Evolutionary conservation across 2,329 filamentous ascomycete species (phyloP).

Genomic region (Botrytis byssoidea): DNA sequence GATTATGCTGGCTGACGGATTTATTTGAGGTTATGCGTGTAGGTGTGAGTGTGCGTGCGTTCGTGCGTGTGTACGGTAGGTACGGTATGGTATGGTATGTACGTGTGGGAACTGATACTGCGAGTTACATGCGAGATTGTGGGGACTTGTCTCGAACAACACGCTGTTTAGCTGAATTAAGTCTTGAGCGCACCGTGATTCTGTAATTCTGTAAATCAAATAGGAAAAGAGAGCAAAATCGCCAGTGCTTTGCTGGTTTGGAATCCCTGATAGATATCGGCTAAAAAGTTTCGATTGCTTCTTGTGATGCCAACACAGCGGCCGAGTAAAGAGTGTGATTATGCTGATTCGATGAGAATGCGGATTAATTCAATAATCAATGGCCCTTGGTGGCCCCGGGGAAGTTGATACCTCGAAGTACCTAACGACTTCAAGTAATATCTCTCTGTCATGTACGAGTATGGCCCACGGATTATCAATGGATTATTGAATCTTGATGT

Average conservation of each 20-base stretch:
- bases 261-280: constrained; percentile 19
- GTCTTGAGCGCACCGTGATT: background rate
- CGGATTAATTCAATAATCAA: background rate
- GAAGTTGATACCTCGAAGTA: background rate
- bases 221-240: background rate
- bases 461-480: background rate
- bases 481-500: background rate
- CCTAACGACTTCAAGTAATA: background rate
- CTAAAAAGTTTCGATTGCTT: constrained; percentile 24
- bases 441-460: background rate
- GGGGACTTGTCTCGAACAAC: constrained; percentile 21
- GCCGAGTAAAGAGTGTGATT: constrained; percentile 2
- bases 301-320: constrained; percentile 33
- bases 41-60: background rate
- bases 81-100: background rate
- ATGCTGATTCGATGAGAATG: constrained; percentile 18
- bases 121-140: constrained; percentile 11
- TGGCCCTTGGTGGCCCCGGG: background rate
- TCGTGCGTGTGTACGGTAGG: background rate
- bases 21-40: background rate
- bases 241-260: background rate
- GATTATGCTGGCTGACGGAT: constrained; percentile 14
- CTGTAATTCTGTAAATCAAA: constrained; percentile 9
- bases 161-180: constrained; percentile 10
- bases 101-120: constrained; percentile 9